These are phyloP conservation scores for Scenedesmus sp. DNA, from an alignment of 163 green algal genomes.

Conservation along the genomic window DNA sequence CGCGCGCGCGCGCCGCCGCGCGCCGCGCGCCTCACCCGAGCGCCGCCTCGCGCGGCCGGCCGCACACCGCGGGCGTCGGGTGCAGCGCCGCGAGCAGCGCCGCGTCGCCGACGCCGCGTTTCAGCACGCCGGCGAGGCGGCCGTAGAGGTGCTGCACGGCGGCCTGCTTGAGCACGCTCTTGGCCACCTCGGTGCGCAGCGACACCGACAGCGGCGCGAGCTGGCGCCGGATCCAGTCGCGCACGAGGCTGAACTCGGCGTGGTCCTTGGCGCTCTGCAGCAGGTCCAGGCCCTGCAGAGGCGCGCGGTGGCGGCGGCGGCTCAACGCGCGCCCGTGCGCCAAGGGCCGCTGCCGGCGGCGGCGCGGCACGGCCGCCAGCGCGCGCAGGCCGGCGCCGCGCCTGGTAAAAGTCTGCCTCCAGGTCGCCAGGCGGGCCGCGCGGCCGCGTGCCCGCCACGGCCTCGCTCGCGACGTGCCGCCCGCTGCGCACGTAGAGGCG, in stretches of 20 bases:
- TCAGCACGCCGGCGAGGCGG: constrained; percentile 78
- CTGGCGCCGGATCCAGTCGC: constrained; percentile 85
- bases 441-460: constrained; percentile 91
- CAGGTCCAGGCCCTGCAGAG: constrained; percentile 87
- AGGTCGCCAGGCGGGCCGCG: constrained; percentile 69
- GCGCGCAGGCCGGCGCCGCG: no score
- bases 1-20: not conserved
- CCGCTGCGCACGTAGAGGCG: constrained; percentile 87
- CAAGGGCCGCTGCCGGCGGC: no score
- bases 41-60: constrained; percentile 77
- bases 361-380: no score
- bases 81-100: constrained; percentile 87
- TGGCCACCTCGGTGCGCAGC: constrained; percentile 60
- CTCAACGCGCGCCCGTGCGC: no score
- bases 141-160: constrained; percentile 97
- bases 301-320: no score
- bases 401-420: constrained; percentile 41
- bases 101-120: constrained; percentile 67
- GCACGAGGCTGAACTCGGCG: constrained; percentile 93
- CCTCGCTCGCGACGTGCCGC: constrained; percentile 81
- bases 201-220: constrained; percentile 47
- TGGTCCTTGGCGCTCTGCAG: constrained; percentile 91
- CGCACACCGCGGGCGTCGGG: constrained; percentile 96
- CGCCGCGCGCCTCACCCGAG: constrained; percentile 45
- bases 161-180: constrained; percentile 85